A percentile compares a stretch with the other conserved stretches of the same genome.
These are phyloP conservation scores for Salix purpurea DNA, from an alignment of 345 rosid species.

Conservation along the genomic window DNA sequence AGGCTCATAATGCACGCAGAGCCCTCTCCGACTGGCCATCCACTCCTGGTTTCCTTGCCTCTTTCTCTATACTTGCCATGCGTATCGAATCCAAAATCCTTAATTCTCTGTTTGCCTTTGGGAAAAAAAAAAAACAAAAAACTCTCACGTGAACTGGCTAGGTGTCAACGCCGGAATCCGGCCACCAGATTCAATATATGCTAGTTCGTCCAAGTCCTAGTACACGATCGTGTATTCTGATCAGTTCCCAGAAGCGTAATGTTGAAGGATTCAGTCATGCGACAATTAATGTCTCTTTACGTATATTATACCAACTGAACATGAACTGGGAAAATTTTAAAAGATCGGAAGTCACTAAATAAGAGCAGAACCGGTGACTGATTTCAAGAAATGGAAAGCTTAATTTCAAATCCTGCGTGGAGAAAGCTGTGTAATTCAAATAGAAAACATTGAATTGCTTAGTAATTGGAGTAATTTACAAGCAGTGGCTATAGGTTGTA, in stretches of 20 bases:
- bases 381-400: not conserved
- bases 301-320: not conserved
- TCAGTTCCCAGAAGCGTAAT: too few species aligned
- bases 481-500: too few species aligned
- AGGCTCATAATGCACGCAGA: not conserved
- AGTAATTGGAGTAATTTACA: too few species aligned
- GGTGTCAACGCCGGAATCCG: too few species aligned
- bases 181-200: too few species aligned
- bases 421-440: not conserved
- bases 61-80: not conserved
- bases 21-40: not conserved
- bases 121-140: not conserved
- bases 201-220: too few species aligned
- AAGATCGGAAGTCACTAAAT: not conserved
- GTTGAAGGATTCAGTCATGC: not conserved
- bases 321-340: not conserved
- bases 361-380: not conserved
- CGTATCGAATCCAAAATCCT: not conserved
- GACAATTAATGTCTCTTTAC: not conserved
- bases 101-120: not conserved
- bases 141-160: too few species aligned
- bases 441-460: too few species aligned
- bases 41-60: not conserved
- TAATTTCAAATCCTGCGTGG: not conserved
- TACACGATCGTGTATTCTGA: too few species aligned